These are phyloP conservation scores for Coccomyxa sp. DNA, from an alignment of 139 green algal genomes.

Conservation along the genomic window DNA sequence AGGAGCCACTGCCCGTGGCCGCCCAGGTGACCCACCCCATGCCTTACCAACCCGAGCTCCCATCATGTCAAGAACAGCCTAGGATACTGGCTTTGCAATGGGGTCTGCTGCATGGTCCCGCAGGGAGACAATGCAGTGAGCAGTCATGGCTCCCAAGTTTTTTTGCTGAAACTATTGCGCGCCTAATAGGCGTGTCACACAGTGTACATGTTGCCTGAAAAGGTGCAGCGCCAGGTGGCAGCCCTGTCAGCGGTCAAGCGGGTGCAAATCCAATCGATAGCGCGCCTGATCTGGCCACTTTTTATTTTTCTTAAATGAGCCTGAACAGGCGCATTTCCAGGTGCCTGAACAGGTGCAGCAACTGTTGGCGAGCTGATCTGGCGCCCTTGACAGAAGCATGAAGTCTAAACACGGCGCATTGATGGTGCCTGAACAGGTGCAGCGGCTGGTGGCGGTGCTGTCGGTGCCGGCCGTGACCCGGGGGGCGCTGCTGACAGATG, in stretches of 20 bases:
- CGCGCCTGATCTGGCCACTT: background rate
- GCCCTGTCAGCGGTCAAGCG: too few relatives aligned
- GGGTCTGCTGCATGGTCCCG: too few relatives aligned
- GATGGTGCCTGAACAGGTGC: constrained; percentile 11
- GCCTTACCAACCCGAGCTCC: background rate
- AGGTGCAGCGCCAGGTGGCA: too few relatives aligned
- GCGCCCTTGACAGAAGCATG: too few relatives aligned
- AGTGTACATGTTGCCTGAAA: too few relatives aligned
- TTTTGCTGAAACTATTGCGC: too few relatives aligned
- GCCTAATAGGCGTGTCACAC: too few relatives aligned
- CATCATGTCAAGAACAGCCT: background rate
- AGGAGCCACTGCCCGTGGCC: constrained; percentile 14
- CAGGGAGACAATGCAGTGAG: too few relatives aligned
- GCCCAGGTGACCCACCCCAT: constrained; percentile 3
- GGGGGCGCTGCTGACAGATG: constrained; percentile 11
- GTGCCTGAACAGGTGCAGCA: constrained; percentile 15
- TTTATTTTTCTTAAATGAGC: too few relatives aligned
- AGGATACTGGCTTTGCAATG: background rate
- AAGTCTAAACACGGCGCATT: background rate
- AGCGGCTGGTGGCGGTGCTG: constrained; percentile 18
- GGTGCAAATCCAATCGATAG: background rate
- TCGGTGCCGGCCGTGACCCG: constrained; percentile 5
- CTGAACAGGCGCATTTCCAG: background rate
- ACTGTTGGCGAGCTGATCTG: constrained; percentile 11
- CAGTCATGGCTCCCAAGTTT: too few relatives aligned